Evolutionary conservation across 2,329 filamentous ascomycete species (phyloP).

Genomic region (Immersiporthe knoxdaviesiana): DNA sequence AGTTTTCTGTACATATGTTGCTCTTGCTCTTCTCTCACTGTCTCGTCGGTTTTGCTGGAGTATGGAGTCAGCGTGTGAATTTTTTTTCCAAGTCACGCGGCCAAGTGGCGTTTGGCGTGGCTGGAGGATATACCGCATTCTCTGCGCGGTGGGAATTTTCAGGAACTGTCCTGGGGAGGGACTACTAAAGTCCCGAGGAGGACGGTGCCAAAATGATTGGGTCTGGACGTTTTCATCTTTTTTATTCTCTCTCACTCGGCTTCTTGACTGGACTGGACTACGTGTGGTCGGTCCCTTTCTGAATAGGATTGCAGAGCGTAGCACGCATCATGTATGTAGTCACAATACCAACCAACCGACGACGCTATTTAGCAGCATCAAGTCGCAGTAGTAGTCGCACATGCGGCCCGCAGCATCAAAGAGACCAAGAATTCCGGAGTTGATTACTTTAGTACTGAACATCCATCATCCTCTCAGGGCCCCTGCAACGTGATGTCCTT

Average conservation of each 20-base stretch:
- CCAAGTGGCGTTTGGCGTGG: constrained; percentile 31
- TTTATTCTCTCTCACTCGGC: background rate
- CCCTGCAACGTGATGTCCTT: background rate
- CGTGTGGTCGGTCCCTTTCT: background rate
- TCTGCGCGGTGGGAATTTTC: constrained; percentile 11
- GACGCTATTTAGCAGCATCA: background rate
- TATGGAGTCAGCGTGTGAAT: constrained; percentile 15
- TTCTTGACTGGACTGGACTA: background rate
- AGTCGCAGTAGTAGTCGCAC: background rate
- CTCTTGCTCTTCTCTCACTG: background rate
- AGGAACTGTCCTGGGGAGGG: constrained; percentile 16
- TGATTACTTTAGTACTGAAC: background rate
- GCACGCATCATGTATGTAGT: constrained; percentile 11
- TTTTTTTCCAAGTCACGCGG: constrained; percentile 20
- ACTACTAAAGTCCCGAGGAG: constrained; percentile 5
- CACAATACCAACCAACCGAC: constrained; percentile 13
- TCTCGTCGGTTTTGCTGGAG: constrained; percentile 3
- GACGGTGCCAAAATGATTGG: constrained; percentile 13
- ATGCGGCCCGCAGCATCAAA: background rate
- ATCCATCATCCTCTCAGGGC: background rate
- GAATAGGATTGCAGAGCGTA: constrained; percentile 5
- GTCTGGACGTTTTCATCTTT: constrained; percentile 7
- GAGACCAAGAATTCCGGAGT: background rate
- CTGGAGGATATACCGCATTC: constrained; percentile 25
- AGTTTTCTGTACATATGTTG: constrained; percentile 28